phyloP scores from a whole-genome alignment of 768 basidiomycete genomes.

The Floccularia luteovirens region DNA sequence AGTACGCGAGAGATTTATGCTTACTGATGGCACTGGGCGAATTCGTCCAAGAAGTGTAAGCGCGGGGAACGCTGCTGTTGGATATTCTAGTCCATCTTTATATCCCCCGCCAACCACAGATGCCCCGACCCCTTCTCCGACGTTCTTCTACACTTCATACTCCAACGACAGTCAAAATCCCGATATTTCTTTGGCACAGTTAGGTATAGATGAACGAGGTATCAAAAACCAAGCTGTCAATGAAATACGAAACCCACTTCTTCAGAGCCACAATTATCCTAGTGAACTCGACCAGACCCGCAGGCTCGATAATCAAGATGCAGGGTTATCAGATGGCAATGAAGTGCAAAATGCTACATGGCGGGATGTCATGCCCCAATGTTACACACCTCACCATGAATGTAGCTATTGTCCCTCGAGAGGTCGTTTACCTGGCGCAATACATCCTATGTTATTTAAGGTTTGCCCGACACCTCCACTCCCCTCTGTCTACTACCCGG shows the following conservation, averaged over 20 bases:
- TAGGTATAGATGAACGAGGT: no score
- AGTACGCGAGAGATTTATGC: slow-evolving; percentile 23
- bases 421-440: slow-evolving; percentile 3
- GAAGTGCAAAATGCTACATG: no score
- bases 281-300: no score
- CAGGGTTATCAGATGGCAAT: no score
- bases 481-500: background rate
- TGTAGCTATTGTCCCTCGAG: slow-evolving; percentile 25
- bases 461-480: background rate
- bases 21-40: slow-evolving; percentile 14
- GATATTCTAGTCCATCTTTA: slow-evolving; percentile 8
- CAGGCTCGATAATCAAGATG: no score
- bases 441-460: background rate
- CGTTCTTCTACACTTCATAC: background rate
- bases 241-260: no score
- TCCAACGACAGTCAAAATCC: no score
- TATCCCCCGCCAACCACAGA: slow-evolving; percentile 10
- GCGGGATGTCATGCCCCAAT: no score
- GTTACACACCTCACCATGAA: slow-evolving; percentile 11
- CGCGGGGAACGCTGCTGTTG: slow-evolving; percentile 2
- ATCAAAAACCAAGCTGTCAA: no score
- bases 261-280: no score
- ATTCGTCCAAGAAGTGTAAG: slow-evolving; percentile 9
- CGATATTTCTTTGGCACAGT: no score
- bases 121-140: slow-evolving; percentile 5